A percentile compares a stretch with the other conserved stretches of the same genome.
Conservation (phyloP, 2,329 filamentous ascomycete species). For the Onygenales sp. region DNA sequence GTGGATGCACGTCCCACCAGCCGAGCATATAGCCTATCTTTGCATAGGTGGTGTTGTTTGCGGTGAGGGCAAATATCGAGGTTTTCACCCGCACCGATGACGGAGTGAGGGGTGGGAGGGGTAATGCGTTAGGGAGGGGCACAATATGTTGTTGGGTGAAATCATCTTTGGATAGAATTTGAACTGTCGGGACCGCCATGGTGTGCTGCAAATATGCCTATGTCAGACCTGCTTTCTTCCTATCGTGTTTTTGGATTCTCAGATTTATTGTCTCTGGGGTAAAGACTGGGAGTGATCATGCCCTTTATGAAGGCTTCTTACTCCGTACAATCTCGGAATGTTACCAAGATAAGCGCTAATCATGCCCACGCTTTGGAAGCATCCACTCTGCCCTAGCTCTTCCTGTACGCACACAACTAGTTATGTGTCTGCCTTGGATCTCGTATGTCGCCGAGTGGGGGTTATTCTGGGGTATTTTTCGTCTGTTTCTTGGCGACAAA, state of each 20-base stretch:
- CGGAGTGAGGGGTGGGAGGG: constrained; percentile 9
- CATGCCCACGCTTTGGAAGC: too few species aligned
- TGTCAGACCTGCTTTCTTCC: background rate
- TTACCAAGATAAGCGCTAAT: too few species aligned
- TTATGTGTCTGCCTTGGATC: too few species aligned
- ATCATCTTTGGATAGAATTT: constrained; percentile 15
- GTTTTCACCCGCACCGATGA: constrained; percentile 15
- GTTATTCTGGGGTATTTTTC: too few species aligned
- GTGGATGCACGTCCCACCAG: constrained; percentile 19
- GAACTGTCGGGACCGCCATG: constrained; percentile 7
- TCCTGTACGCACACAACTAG: too few species aligned
- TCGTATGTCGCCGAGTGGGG: too few species aligned
- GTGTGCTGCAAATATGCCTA: background rate
- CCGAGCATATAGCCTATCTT: constrained; percentile 10
- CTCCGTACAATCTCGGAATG: too few species aligned
- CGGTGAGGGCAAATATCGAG: constrained; percentile 14
- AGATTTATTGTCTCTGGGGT: background rate
- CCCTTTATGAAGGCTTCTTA: too few species aligned
- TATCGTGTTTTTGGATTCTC: background rate
- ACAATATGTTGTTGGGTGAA: constrained; percentile 17
- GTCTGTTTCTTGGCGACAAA: too few species aligned
- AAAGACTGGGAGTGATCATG: too few species aligned
- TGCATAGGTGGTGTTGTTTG: constrained; percentile 18
- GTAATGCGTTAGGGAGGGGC: constrained; percentile 10
- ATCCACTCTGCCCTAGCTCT: too few species aligned